phyloP scores from a whole-genome alignment of 2,329 filamentous ascomycete species.

The Ramichloridium luteum region DNA sequence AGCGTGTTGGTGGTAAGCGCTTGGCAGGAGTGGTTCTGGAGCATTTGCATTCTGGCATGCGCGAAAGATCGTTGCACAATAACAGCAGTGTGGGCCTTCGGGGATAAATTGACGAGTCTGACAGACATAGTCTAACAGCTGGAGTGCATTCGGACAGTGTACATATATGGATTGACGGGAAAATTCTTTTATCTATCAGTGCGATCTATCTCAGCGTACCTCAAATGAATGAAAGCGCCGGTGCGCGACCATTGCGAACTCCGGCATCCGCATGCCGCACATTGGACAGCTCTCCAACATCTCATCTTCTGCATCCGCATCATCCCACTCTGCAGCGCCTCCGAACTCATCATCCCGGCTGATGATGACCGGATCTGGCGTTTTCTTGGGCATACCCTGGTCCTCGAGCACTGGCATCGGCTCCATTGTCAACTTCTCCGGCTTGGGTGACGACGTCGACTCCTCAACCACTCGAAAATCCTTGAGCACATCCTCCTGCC shows the following conservation, averaged over 20 bases:
- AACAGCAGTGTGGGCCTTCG: no score
- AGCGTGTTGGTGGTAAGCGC: no score
- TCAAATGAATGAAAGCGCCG: constrained; percentile 34
- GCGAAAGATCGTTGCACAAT: no score
- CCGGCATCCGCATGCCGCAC: constrained; percentile 44
- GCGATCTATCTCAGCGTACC: no score
- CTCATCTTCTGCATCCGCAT: constrained; percentile 11
- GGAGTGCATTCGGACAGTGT: no score
- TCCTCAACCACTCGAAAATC: constrained; percentile 45
- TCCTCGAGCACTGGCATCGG: background rate
- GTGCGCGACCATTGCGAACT: constrained; percentile 49
- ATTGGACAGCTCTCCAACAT: constrained; percentile 28
- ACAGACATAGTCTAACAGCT: no score
- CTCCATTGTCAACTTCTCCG: background rate
- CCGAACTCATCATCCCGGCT: background rate
- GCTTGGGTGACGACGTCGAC: constrained; percentile 10
- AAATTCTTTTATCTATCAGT: no score
- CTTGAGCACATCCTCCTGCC: constrained; percentile 56
- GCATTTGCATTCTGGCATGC: no score
- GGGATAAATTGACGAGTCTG: no score
- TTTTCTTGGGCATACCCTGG: background rate
- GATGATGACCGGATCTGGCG: background rate
- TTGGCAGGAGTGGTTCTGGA: no score
- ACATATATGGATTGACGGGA: no score
- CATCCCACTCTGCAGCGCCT: constrained; percentile 11